A percentile compares a stretch with the other conserved stretches of the same genome.
phyloP scores from a whole-genome alignment of 352 stramenopile genomes.

The Pythium inflatum region DNA sequence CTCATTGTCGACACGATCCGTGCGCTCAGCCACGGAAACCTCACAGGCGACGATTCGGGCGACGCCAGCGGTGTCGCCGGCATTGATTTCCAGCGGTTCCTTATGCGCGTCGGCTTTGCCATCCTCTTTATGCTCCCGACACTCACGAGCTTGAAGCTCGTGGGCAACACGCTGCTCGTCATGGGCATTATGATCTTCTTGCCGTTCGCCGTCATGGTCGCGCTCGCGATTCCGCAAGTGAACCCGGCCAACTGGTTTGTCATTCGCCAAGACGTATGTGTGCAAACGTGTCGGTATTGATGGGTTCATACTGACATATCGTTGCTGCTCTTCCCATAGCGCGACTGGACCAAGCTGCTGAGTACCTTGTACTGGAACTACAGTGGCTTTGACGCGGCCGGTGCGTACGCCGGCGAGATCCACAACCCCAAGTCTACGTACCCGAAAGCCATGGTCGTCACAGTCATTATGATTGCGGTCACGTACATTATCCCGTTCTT shows the following conservation, averaged over 20 bases:
- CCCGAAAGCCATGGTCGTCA: constrained; percentile 73
- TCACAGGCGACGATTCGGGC: constrained; percentile 30
- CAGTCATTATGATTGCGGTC: constrained; percentile 77
- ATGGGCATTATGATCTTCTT: constrained; percentile 89
- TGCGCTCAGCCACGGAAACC: constrained; percentile 41
- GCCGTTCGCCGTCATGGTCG: constrained; percentile 91
- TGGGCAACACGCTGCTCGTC: constrained; percentile 83
- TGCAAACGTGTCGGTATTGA: no score
- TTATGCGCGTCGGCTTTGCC: constrained; percentile 48
- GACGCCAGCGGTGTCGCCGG: constrained; percentile 16
- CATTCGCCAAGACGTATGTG: constrained; percentile 52
- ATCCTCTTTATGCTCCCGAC: constrained; percentile 74
- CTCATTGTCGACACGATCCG: constrained; percentile 73
- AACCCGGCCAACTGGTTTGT: constrained; percentile 66
- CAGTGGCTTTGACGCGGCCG: constrained; percentile 94
- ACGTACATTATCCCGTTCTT: constrained; percentile 93
- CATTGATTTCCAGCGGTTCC: constrained; percentile 45
- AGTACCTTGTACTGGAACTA: constrained; percentile 98
- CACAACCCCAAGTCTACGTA: constrained; percentile 66
- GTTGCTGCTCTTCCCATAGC: constrained; percentile 35
- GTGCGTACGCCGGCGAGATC: constrained; percentile 92
- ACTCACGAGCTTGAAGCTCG: constrained; percentile 83
- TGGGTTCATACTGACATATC: constrained; percentile 42
- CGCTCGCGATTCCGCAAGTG: constrained; percentile 63
- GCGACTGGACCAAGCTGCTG: constrained; percentile 87